Conservation (phyloP, 2,329 filamentous ascomycete species). For the Paecilomyces formosus region DNA sequence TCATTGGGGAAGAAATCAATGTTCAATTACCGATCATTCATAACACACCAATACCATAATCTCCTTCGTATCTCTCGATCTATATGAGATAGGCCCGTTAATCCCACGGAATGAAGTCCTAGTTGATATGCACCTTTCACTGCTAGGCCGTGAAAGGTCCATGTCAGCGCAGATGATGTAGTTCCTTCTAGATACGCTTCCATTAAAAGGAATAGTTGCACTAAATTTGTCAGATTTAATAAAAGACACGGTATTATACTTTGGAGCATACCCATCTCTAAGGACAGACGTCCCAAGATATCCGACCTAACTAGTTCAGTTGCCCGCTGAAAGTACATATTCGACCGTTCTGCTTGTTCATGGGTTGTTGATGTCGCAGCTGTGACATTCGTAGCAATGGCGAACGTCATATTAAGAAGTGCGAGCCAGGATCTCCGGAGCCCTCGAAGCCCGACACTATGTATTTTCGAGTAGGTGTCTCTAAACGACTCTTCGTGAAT, state of each 20-base stretch:
- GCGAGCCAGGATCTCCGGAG: slow-evolving; percentile 5
- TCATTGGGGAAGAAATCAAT: not conserved
- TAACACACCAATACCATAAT: not conserved
- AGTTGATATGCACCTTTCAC: not conserved
- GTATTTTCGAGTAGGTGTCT: slow-evolving; percentile 4
- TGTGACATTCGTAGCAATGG: slow-evolving; percentile 5
- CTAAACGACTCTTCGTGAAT: slow-evolving; percentile 5
- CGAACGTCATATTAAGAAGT: slow-evolving; percentile 4
- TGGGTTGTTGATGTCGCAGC: slow-evolving; percentile 3
- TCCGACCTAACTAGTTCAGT: slow-evolving; percentile 2
- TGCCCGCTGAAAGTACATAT: slow-evolving; percentile 4
- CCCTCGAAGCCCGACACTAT: not conserved
- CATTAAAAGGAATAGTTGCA: not conserved
- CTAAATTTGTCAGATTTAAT: not conserved
- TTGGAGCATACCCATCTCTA: slow-evolving; percentile 6
- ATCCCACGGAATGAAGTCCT: not conserved
- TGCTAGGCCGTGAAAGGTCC: not conserved
- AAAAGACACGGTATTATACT: not conserved
- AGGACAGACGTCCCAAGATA: slow-evolving; percentile 3
- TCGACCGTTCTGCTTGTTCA: slow-evolving; percentile 1
- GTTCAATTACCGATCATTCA: not conserved
- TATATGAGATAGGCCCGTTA: not conserved
- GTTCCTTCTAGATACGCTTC: not conserved
- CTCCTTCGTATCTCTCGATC: not conserved
- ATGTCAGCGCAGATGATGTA: not conserved